Evolutionary conservation across 129 eudicot species (phyloP).

Genomic region (Calendula officinalis): DNA sequence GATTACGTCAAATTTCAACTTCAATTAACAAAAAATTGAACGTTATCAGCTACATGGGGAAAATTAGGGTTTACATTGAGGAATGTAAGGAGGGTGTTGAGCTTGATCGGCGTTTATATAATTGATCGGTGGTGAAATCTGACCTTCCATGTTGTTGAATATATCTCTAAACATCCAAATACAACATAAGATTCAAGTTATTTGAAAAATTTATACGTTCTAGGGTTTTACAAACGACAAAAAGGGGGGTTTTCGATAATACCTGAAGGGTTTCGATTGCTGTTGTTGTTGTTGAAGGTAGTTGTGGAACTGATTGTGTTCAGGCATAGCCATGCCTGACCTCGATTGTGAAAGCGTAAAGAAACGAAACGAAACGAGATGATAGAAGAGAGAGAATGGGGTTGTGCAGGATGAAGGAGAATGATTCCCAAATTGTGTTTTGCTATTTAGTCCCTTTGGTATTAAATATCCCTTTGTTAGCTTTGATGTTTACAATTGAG

Average conservation of each 20-base stretch:
- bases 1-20: not conserved
- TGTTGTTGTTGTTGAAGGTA: slow-evolving; percentile 44
- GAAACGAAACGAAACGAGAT: no score
- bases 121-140: slow-evolving; percentile 47
- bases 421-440: slow-evolving; percentile 27
- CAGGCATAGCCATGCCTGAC: slow-evolving; percentile 51
- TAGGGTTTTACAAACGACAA: slow-evolving; percentile 30
- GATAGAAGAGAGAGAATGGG: not conserved
- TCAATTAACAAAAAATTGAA: not conserved
- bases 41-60: not conserved
- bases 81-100: slow-evolving; percentile 79
- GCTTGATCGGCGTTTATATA: slow-evolving; percentile 54
- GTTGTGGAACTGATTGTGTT: slow-evolving; percentile 41
- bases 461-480: no score
- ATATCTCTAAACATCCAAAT: slow-evolving; percentile 44
- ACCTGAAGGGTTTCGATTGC: slow-evolving; percentile 59
- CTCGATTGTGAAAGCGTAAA: not conserved
- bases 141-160: slow-evolving; percentile 52
- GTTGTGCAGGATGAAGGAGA: slow-evolving; percentile 16
- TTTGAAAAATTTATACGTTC: not conserved
- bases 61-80: slow-evolving; percentile 53
- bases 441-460: slow-evolving; percentile 42
- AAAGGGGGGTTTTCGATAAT: not conserved
- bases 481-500: no score
- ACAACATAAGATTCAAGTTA: not conserved